Conservation (phyloP, 257 asterid species). For the Haberlea rhodopensis region DNA sequence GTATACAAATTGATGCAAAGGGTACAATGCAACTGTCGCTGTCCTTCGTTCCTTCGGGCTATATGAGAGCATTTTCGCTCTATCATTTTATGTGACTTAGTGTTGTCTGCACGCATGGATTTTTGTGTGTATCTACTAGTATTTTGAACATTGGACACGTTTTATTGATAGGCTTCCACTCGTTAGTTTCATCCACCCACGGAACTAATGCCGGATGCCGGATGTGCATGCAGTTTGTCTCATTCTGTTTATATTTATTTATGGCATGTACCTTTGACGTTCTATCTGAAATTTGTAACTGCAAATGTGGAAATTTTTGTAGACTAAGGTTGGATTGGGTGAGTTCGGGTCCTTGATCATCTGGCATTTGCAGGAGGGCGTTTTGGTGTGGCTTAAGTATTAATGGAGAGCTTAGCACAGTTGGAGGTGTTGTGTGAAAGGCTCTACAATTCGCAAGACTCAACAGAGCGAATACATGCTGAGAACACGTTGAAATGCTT, state of each 20-base stretch:
- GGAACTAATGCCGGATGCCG: constrained; percentile 4
- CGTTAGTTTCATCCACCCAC: constrained; percentile 25
- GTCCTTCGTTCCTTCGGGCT: constrained; percentile 22
- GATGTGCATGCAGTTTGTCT: constrained; percentile 30
- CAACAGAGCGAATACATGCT: constrained; percentile 93
- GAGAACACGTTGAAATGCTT: constrained; percentile 97
- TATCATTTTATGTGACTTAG: constrained; percentile 19
- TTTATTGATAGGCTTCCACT: constrained; percentile 26
- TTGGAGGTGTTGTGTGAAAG: constrained; percentile 96
- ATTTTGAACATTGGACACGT: constrained; percentile 11
- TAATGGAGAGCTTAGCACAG: constrained; percentile 98
- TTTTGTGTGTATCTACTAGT: constrained; percentile 23
- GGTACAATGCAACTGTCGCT: constrained; percentile 30
- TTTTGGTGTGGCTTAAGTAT: constrained; percentile 35
- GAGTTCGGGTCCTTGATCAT: constrained; percentile 52
- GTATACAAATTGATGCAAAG: constrained; percentile 34
- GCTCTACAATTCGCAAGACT: constrained; percentile 92
- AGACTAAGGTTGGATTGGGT: constrained; percentile 65
- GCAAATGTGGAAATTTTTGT: constrained; percentile 42
- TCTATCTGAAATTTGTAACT: constrained; percentile 14
- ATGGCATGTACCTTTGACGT: constrained; percentile 1
- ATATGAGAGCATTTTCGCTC: constrained; percentile 29
- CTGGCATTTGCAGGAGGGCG: constrained; percentile 43
- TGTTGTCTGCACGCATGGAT: constrained; percentile 26
- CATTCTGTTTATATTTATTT: not conserved